Conservation (phyloP, 768 basidiomycete species). For the Suillus spraguei region DNA sequence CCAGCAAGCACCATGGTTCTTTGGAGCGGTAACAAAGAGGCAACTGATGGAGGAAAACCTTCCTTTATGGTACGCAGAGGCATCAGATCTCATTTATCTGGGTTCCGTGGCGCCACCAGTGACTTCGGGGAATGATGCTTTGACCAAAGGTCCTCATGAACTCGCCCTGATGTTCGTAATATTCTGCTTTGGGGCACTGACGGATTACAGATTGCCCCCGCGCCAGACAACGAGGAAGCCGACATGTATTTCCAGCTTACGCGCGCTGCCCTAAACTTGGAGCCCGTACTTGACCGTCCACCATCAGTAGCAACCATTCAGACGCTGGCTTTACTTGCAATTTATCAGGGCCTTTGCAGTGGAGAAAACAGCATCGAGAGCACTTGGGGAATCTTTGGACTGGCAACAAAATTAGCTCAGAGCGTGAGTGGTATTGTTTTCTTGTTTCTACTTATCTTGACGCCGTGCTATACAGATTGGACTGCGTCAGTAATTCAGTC, state of each 20-base stretch:
- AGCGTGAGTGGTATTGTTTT: constrained; percentile 50
- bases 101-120: constrained; percentile 29
- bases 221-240: constrained; percentile 54
- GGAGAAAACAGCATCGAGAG: constrained; percentile 72
- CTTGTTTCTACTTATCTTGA: constrained; percentile 5
- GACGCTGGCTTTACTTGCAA: constrained; percentile 64
- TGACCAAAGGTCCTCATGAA: constrained; percentile 51
- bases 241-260: constrained; percentile 61
- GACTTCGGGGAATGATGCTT: constrained; percentile 12
- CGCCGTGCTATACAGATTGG: constrained; percentile 49
- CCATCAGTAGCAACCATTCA: constrained; percentile 75
- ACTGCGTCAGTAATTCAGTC: constrained; percentile 51
- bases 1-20: constrained; percentile 82
- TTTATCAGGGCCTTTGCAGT: constrained; percentile 68
- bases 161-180: constrained; percentile 64
- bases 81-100: constrained; percentile 29
- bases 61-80: constrained; percentile 67
- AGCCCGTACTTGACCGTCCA: constrained; percentile 69
- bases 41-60: constrained; percentile 68
- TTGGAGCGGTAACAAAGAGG: constrained; percentile 63
- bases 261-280: constrained; percentile 64
- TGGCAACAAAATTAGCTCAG: constrained; percentile 67
- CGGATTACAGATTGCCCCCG: constrained; percentile 54
- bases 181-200: constrained; percentile 63
- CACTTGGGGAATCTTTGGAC: constrained; percentile 67